A percentile compares a stretch with the other conserved stretches of the same genome.
These are phyloP conservation scores for Ceraceosorus bombacis DNA, from an alignment of 1,284 basidiomycete genomes.

Conservation along the genomic window DNA sequence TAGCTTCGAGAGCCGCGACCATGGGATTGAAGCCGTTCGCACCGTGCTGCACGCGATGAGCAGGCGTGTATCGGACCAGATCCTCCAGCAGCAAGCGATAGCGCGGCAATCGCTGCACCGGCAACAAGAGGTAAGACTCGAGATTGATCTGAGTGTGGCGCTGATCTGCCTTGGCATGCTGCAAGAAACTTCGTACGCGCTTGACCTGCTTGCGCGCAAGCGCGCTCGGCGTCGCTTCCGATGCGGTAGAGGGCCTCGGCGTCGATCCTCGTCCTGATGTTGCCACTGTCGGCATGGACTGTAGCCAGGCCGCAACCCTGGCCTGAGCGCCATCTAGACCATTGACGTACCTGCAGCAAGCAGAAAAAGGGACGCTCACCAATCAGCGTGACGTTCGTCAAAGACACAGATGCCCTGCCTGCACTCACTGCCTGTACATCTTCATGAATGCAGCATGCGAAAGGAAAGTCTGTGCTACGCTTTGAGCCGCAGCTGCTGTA, in stretches of 20 bases:
- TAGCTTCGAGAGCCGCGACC: conserved; percentile 33
- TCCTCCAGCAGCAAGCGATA: conserved; percentile 67
- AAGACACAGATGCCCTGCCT: no score
- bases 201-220: conserved; percentile 29
- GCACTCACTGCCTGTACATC: conserved; percentile 28
- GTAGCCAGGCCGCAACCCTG: conserved; percentile 22
- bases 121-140: conserved; percentile 86
- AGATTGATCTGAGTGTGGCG: conserved; percentile 92
- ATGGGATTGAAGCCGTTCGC: conserved; percentile 14
- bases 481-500: conserved; percentile 67
- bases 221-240: neutral
- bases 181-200: conserved; percentile 39
- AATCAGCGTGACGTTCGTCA: conserved; percentile 5
- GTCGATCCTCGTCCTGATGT: neutral
- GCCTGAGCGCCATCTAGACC: conserved; percentile 36
- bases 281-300: conserved; percentile 23
- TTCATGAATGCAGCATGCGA: conserved; percentile 42
- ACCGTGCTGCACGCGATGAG: conserved; percentile 2
- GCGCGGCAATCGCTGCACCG: conserved; percentile 90
- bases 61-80: conserved; percentile 35
- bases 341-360: conserved; percentile 33
- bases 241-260: neutral
- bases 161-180: conserved; percentile 53
- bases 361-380: no score
- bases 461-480: conserved; percentile 75